Evolutionary conservation across 1,284 basidiomycete genomes (phyloP).

Genomic region (Fistulinella staudtii): DNA sequence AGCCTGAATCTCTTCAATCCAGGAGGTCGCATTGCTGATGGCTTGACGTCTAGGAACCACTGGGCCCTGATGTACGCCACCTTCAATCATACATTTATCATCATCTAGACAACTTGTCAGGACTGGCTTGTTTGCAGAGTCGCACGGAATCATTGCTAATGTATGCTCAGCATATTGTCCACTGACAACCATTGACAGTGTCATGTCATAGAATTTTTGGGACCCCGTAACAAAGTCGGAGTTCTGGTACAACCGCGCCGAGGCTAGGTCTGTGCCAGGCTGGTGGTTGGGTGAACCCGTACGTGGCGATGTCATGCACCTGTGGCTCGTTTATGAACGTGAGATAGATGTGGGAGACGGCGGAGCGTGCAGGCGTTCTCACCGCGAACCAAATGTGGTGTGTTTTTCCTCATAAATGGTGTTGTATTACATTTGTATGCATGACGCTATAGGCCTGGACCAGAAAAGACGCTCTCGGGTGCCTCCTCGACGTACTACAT

Average conservation of each 20-base stretch:
- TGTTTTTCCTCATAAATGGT: slow-evolving; percentile 16
- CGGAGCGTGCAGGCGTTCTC: slow-evolving; percentile 64
- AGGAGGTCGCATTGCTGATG: background rate
- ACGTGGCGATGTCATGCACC: slow-evolving; percentile 23
- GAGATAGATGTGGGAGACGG: slow-evolving; percentile 84
- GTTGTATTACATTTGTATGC: background rate
- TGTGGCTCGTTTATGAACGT: slow-evolving; percentile 1
- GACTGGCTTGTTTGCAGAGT: slow-evolving; percentile 85
- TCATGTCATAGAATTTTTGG: slow-evolving; percentile 69
- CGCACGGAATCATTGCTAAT: slow-evolving; percentile 89
- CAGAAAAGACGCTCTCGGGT: slow-evolving; percentile 64
- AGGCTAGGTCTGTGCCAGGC: slow-evolving; percentile 57
- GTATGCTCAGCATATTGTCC: slow-evolving; percentile 38
- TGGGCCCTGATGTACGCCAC: slow-evolving; percentile 71
- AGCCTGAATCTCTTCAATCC: slow-evolving; percentile 30
- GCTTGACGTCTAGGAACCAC: slow-evolving; percentile 58
- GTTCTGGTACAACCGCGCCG: slow-evolving; percentile 67
- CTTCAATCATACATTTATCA: too few species aligned
- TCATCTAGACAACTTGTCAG: too few species aligned
- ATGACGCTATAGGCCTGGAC: slow-evolving; percentile 64
- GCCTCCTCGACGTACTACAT: slow-evolving; percentile 69
- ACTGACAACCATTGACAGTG: background rate
- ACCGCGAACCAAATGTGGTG: slow-evolving; percentile 91
- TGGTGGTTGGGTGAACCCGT: slow-evolving; percentile 93
- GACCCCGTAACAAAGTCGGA: slow-evolving; percentile 60